Evolutionary conservation across 495 filamentous ascomycete species (phyloP).

Genomic region (Parmelia sp.): DNA sequence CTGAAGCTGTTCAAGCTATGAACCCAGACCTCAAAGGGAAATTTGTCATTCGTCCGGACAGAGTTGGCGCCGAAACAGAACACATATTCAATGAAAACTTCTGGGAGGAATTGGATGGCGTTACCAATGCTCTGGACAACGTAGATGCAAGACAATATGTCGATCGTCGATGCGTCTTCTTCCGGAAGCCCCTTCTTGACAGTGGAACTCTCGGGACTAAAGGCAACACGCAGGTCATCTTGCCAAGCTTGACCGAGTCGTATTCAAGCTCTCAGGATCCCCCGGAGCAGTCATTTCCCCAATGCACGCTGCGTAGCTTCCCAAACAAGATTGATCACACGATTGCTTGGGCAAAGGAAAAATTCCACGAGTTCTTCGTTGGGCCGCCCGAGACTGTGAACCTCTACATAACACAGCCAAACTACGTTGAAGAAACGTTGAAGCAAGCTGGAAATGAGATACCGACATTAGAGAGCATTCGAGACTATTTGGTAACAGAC

Average conservation of each 20-base stretch:
- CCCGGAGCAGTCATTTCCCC: slow-evolving; percentile 96
- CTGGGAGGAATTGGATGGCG: slow-evolving; percentile 83
- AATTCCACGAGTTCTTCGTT: slow-evolving; percentile 91
- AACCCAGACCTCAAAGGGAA: slow-evolving; percentile 86
- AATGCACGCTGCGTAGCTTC: slow-evolving; percentile 97
- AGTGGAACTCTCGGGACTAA: slow-evolving; percentile 97
- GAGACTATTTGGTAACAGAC: slow-evolving; percentile 85
- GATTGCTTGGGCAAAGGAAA: slow-evolving; percentile 93
- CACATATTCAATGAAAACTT: slow-evolving; percentile 92
- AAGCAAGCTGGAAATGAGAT: slow-evolving; percentile 97
- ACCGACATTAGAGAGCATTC: slow-evolving; percentile 83
- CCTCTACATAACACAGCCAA: slow-evolving; percentile 83
- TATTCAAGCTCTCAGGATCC: slow-evolving; percentile 99
- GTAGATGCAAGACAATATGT: slow-evolving; percentile 97
- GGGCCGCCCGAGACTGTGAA: slow-evolving; percentile 93
- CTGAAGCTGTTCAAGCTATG: slow-evolving; percentile 83
- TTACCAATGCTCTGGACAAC: slow-evolving; percentile 97
- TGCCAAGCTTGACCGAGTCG: slow-evolving; percentile 87
- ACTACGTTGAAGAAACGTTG: slow-evolving; percentile 81
- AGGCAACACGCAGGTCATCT: slow-evolving; percentile 93
- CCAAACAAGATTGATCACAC: slow-evolving; percentile 99
- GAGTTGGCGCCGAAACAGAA: slow-evolving; percentile 89
- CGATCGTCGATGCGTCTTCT: slow-evolving; percentile 96
- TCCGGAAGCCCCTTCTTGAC: slow-evolving; percentile 93
- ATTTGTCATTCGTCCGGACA: slow-evolving; percentile 77